Conservation (phyloP, 1,139 yeast species). For the Schwanniomyces etchellsii region DNA sequence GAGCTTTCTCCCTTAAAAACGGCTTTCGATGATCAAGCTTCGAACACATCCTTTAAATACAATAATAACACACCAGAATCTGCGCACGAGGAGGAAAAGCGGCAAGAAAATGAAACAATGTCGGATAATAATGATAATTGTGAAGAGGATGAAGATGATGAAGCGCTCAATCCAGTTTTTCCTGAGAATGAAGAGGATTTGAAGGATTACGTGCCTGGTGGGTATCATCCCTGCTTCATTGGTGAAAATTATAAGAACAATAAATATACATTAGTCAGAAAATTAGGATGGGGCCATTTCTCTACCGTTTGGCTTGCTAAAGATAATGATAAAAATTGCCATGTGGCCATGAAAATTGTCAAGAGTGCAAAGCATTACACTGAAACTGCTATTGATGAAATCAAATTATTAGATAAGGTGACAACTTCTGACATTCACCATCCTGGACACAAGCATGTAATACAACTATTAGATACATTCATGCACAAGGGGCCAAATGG, state of each 20-base stretch:
- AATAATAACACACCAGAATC: constrained; percentile 1
- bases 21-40: constrained; percentile 16
- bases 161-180: constrained; percentile 28
- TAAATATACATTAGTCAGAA: constrained; percentile 63
- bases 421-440: constrained; percentile 43
- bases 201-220: constrained; percentile 73
- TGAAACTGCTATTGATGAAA: constrained; percentile 81
- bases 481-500: constrained; percentile 72
- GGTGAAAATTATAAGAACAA: constrained; percentile 66
- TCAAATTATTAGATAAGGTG: constrained; percentile 52
- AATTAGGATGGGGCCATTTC: constrained; percentile 56
- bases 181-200: constrained; percentile 61
- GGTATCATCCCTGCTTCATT: constrained; percentile 78
- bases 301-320: constrained; percentile 50
- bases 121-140: constrained; percentile 34
- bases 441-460: constrained; percentile 65
- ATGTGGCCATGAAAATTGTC: constrained; percentile 82
- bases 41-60: constrained; percentile 2
- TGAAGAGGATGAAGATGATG: constrained; percentile 38
- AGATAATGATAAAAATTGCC: constrained; percentile 49
- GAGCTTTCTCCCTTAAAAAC: constrained; percentile 34
- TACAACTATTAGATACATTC: constrained; percentile 61
- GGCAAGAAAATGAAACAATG: too few relatives aligned
- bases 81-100: background rate
- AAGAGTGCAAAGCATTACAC: constrained; percentile 71